Conservation (phyloP, 2,329 filamentous ascomycete genomes). For the Epichloe sp. region DNA sequence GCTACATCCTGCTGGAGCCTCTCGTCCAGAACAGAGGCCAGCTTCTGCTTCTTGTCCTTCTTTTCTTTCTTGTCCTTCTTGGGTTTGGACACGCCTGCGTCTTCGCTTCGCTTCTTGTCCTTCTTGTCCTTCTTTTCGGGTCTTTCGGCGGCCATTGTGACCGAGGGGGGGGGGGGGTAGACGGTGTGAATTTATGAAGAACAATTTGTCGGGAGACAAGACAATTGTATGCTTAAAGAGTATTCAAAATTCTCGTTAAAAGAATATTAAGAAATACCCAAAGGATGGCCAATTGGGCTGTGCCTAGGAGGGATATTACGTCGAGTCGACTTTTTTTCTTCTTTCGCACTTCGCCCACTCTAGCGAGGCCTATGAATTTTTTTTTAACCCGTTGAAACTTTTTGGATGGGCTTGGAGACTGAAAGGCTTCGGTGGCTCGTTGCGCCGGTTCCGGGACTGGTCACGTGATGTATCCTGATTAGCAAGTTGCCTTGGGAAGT, state of each 20-base stretch:
- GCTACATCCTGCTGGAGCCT: conserved; percentile 45
- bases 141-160: conserved; percentile 33
- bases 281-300: conserved; percentile 11
- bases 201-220: neutral
- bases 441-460: conserved; percentile 16
- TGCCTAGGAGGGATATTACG: neutral
- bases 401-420: conserved; percentile 17
- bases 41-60: conserved; percentile 65
- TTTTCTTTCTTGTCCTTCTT: conserved; percentile 52
- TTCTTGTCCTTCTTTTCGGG: conserved; percentile 42
- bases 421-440: conserved; percentile 16
- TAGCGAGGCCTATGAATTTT: conserved; percentile 18
- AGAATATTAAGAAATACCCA: neutral
- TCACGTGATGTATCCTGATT: conserved; percentile 6
- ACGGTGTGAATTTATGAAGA: no score
- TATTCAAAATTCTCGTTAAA: neutral
- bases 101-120: conserved; percentile 46
- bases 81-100: conserved; percentile 37
- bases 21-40: conserved; percentile 50
- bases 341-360: conserved; percentile 4
- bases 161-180: neutral
- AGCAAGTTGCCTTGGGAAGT: neutral
- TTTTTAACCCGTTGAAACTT: conserved; percentile 16
- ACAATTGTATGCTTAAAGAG: neutral
- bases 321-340: neutral